Evolutionary conservation across 116 monocot genomes (phyloP).

Genomic region (Papilionanthe hybrid): DNA sequence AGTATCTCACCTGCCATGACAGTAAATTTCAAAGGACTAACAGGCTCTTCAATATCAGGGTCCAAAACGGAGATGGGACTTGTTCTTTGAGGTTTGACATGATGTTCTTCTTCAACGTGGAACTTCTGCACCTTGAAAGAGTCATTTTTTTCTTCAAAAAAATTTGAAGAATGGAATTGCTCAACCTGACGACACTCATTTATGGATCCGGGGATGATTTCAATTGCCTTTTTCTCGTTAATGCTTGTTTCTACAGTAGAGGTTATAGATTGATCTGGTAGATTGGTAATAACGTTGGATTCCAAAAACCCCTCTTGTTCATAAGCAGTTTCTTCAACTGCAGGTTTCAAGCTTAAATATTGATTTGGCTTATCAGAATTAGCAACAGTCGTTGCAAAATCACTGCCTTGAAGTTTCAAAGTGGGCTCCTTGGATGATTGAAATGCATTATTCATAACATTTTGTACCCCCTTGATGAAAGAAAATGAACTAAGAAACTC

Average conservation of each 20-base stretch:
- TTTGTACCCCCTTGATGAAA: slow-evolving; percentile 10
- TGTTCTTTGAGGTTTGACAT: slow-evolving; percentile 1
- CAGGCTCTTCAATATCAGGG: slow-evolving; percentile 16
- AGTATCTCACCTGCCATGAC: slow-evolving; percentile 21
- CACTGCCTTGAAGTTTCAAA: not conserved
- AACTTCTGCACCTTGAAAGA: slow-evolving; percentile 12
- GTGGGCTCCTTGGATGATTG: not conserved
- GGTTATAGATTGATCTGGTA: slow-evolving; percentile 5
- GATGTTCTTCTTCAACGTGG: not conserved
- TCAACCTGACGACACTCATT: not conserved
- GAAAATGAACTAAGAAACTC: slow-evolving; percentile 21
- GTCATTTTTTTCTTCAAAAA: not conserved
- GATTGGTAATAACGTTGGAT: not conserved
- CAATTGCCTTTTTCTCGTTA: not conserved
- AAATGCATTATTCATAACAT: slow-evolving; percentile 3
- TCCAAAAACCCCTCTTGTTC: not conserved
- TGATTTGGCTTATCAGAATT: not conserved
- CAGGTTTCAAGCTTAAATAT: not conserved
- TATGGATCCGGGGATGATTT: not conserved
- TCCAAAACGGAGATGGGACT: slow-evolving; percentile 24
- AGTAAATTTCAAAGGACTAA: slow-evolving; percentile 23
- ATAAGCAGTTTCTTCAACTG: not conserved
- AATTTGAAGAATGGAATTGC: slow-evolving; percentile 7
- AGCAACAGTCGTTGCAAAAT: not conserved
- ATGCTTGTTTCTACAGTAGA: not conserved